phyloP scores from a whole-genome alignment of 2,329 filamentous ascomycete genomes.

The Corniculantispora saksenae region DNA sequence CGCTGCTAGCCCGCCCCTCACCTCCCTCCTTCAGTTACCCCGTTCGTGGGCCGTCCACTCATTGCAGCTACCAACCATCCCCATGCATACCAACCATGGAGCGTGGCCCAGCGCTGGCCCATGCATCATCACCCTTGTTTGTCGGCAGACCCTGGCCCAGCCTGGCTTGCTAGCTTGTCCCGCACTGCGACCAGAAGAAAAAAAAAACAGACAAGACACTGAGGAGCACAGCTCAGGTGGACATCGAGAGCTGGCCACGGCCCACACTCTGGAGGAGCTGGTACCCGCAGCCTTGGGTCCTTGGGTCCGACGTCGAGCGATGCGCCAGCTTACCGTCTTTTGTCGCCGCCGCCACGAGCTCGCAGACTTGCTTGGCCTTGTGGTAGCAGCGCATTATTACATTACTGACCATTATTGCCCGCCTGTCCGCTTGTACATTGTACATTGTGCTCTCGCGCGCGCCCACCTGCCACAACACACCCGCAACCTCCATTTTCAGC shows the following conservation, averaged over 20 bases:
- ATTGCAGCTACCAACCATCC: conserved; percentile 4
- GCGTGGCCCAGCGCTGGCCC: conserved; percentile 8
- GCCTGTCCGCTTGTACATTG: conserved; percentile 1
- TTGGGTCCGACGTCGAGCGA: conserved; percentile 3
- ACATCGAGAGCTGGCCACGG: conserved; percentile 3
- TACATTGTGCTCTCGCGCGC: neutral
- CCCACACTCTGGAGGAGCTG: conserved; percentile 11
- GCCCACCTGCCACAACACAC: conserved; percentile 3
- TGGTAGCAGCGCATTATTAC: conserved; percentile 1
- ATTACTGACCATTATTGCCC: neutral
- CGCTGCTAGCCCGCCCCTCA: conserved; percentile 14
- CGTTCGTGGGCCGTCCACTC: conserved; percentile 9
- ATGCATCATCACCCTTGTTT: conserved; percentile 13
- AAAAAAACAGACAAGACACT: conserved; percentile 5
- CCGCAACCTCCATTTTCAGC: conserved; percentile 15
- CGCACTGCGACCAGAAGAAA: conserved; percentile 8
- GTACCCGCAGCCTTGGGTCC: conserved; percentile 17
- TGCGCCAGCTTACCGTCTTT: conserved; percentile 17
- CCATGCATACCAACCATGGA: conserved; percentile 9
- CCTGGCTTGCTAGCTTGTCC: conserved; percentile 11
- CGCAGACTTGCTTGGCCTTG: neutral
- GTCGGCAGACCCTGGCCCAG: conserved; percentile 5
- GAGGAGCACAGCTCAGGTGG: conserved; percentile 5
- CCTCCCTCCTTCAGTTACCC: conserved; percentile 1
- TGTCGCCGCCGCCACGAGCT: conserved; percentile 10